Evolutionary conservation across 305 asterid species (phyloP), one percentile per base, ranked within the genome.

Genomic region (Rubia tinctorum): DNA sequence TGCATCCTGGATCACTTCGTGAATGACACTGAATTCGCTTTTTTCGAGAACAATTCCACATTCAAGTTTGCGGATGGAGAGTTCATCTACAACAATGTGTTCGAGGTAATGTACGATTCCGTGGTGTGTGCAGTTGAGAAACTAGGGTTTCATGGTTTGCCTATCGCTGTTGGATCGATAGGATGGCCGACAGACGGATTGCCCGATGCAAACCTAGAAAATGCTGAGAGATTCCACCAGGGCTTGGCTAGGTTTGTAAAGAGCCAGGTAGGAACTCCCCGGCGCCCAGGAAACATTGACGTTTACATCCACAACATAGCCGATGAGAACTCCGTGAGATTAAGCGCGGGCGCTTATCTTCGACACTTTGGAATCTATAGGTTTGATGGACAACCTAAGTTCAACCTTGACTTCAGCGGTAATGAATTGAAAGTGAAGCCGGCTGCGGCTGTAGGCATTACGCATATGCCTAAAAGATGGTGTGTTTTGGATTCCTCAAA

Each of bases 111-210:
- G 5, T 79, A 79, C 49, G 93, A 88, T 55, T 75, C 86, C 0
- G 47, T 79, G 34, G 67, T 76, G 14, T 71, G 53, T 14, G 88
- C 91, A 0, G 0, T 88, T 6, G 51, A 60, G 15, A 88, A 85
- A 65, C 73, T 62, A 0, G 86, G 88, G 8, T 71, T 66, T 25
- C 75, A 77, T 0, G 45, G 81, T n/a, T 0, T 85, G 56, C 75
- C 75, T 23, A 37, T 88, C 12, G 9, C 58, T 9, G 70, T 83
- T 0, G 90, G 83, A 7, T 72, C 74, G 44, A 74, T 82, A 27
- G 92, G 92, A 1, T 88, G 92, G 92, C 88, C 92, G 15, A 86
- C 93, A 0, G 93, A 88, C 53, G 89, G 89, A 7, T 66, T 49
- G 12, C 30, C 65, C 0, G 77, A 76, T 7, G 87, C 86, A 13